Conservation (phyloP, 1,284 basidiomycete species). For the Wallemia hederae region DNA sequence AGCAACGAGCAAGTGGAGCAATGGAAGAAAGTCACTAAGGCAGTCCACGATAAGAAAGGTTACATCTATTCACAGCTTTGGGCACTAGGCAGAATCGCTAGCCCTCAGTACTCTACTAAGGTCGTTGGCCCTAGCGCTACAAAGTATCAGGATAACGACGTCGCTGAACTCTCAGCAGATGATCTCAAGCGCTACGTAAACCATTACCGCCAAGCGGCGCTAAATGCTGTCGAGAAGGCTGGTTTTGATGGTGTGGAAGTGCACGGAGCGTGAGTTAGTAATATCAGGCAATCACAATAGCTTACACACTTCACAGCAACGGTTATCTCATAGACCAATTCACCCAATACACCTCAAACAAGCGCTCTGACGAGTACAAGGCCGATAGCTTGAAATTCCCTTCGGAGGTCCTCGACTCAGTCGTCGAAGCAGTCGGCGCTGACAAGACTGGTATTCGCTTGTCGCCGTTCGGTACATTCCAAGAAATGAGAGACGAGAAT, state of each 20-base stretch:
- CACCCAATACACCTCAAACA: constrained; percentile 24
- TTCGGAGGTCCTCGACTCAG: constrained; percentile 18
- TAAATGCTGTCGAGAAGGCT: constrained; percentile 24
- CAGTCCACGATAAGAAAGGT: constrained; percentile 18
- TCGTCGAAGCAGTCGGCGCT: constrained; percentile 23
- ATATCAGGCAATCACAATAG: constrained; percentile 1
- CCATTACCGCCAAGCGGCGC: constrained; percentile 22
- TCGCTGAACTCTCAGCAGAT: not conserved
- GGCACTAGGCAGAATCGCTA: constrained; percentile 22
- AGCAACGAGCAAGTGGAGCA: constrained; percentile 16
- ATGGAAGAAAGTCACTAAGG: constrained; percentile 19
- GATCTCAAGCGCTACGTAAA: constrained; percentile 15
- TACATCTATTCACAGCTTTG: constrained; percentile 24
- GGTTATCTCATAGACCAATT: constrained; percentile 30
- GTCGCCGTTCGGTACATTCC: constrained; percentile 25
- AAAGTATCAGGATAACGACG: not conserved
- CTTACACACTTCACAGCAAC: constrained; percentile 11
- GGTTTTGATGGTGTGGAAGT: constrained; percentile 36
- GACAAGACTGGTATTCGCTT: constrained; percentile 25
- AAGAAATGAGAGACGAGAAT: constrained; percentile 18
- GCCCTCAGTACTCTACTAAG: constrained; percentile 7
- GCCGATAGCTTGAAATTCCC: constrained; percentile 23
- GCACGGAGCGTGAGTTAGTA: constrained; percentile 11
- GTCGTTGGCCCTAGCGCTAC: constrained; percentile 1
- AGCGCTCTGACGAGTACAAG: constrained; percentile 30